Conservation (phyloP, 2,329 filamentous ascomycete species). For the Hypoxylon sp. region DNA sequence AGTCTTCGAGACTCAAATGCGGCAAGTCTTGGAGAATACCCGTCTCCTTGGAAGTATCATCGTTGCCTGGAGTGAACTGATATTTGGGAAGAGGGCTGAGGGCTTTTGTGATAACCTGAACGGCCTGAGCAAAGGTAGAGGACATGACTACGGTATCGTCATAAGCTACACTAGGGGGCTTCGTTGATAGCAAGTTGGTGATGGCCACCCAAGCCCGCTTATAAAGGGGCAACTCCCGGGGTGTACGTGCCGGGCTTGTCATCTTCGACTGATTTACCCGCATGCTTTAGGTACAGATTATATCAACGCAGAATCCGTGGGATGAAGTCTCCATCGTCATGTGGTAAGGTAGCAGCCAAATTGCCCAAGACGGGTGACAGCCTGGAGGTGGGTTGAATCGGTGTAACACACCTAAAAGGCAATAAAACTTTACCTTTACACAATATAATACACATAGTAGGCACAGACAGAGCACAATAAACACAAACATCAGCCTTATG, state of each 20-base stretch:
- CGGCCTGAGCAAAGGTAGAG: conserved; percentile 29
- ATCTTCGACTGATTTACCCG: conserved; percentile 7
- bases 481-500: conserved; percentile 1
- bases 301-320: neutral
- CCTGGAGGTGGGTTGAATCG: neutral
- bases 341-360: conserved; percentile 2
- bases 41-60: conserved; percentile 38
- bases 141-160: conserved; percentile 23
- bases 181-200: neutral
- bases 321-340: conserved; percentile 14
- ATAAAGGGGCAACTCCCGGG: conserved; percentile 10
- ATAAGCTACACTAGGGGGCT: neutral
- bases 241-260: neutral
- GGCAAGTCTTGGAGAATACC: conserved; percentile 37
- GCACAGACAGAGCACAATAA: neutral
- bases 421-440: neutral
- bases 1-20: conserved; percentile 35
- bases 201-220: conserved; percentile 10
- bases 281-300: neutral
- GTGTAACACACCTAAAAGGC: conserved; percentile 26
- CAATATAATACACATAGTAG: neutral
- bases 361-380: neutral
- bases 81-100: conserved; percentile 41
- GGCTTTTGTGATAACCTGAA: conserved; percentile 36
- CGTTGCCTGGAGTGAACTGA: conserved; percentile 39